phyloP scores from a whole-genome alignment of 495 filamentous ascomycete genomes.

The Podospora appendiculata region DNA sequence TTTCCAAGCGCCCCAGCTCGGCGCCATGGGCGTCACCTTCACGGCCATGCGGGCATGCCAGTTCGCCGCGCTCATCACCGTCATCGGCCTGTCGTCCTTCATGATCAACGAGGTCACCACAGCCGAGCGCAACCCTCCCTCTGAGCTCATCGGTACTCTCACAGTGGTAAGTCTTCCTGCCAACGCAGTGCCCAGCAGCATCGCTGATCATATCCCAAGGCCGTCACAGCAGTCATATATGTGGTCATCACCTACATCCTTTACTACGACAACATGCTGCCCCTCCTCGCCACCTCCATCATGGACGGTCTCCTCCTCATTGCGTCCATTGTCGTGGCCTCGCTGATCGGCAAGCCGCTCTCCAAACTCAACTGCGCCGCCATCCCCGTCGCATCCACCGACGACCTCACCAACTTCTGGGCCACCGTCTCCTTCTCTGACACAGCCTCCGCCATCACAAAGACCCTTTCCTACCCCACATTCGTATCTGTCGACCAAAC shows the following conservation, averaged over 20 bases:
- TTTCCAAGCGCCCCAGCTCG: slow-evolving; percentile 58
- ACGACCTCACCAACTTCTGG: slow-evolving; percentile 6
- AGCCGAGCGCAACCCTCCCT: slow-evolving; percentile 53
- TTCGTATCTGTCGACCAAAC: slow-evolving; percentile 41
- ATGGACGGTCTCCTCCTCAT: slow-evolving; percentile 64
- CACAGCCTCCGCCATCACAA: slow-evolving; percentile 4
- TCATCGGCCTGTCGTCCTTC: slow-evolving; percentile 75
- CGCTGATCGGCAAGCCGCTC: slow-evolving; percentile 73
- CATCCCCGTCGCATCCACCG: slow-evolving; percentile 20
- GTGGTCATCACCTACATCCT: slow-evolving; percentile 70
- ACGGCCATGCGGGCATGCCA: slow-evolving; percentile 64
- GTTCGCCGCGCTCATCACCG: slow-evolving; percentile 60
- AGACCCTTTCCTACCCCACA: slow-evolving; percentile 12
- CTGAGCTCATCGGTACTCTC: slow-evolving; percentile 69
- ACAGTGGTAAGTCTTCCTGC: slow-evolving; percentile 58
- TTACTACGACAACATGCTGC: slow-evolving; percentile 70
- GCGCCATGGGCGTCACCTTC: slow-evolving; percentile 75
- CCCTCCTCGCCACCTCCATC: slow-evolving; percentile 59
- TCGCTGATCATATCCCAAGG: slow-evolving; percentile 34
- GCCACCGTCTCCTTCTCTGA: slow-evolving; percentile 4
- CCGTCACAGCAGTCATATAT: slow-evolving; percentile 72
- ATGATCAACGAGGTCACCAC: slow-evolving; percentile 75
- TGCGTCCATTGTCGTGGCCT: slow-evolving; percentile 66
- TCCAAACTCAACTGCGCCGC: slow-evolving; percentile 66
- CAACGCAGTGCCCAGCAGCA: not conserved